A percentile compares a stretch with the other conserved stretches of the same genome.
Conservation (phyloP, 352 stramenopile species). For the Saprolegnia parasitica region DNA sequence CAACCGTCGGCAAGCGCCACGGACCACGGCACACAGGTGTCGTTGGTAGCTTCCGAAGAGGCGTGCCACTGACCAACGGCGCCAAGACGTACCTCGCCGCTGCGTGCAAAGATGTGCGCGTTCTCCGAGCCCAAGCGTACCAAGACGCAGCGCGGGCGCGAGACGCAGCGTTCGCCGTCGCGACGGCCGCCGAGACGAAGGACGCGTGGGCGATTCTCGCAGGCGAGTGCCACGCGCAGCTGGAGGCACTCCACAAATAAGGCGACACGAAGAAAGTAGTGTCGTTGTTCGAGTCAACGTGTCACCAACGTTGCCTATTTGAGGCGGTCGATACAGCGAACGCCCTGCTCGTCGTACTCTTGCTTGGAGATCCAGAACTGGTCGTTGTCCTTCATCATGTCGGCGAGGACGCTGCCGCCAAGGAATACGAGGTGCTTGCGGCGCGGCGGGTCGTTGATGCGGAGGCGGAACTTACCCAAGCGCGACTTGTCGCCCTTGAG, state of each 20-base stretch:
- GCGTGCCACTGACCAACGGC: constrained; percentile 43
- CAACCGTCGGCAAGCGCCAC: neutral
- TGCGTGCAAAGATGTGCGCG: constrained; percentile 49
- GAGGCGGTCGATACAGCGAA: constrained; percentile 77
- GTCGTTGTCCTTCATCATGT: constrained; percentile 92
- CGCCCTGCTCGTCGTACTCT: constrained; percentile 93
- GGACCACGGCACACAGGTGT: constrained; percentile 27
- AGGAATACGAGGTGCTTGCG: constrained; percentile 96
- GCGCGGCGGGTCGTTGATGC: constrained; percentile 94
- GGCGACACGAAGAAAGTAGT: too few species aligned
- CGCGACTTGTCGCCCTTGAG: constrained; percentile 83
- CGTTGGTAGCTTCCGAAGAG: constrained; percentile 40
- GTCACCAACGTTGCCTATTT: constrained; percentile 32
- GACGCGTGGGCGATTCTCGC: neutral
- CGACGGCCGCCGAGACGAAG: neutral
- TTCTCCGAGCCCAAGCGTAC: constrained; percentile 39
- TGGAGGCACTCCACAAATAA: neutral
- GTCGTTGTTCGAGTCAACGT: too few species aligned
- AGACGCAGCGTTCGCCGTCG: neutral
- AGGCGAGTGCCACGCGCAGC: neutral
- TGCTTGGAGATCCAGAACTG: constrained; percentile 94
- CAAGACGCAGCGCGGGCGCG: constrained; percentile 40
- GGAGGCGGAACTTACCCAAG: constrained; percentile 91
- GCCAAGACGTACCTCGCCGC: constrained; percentile 41
- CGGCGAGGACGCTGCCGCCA: constrained; percentile 88